phyloP scores from a whole-genome alignment of 116 monocot genomes.

The Phalaenopsis hybrid region DNA sequence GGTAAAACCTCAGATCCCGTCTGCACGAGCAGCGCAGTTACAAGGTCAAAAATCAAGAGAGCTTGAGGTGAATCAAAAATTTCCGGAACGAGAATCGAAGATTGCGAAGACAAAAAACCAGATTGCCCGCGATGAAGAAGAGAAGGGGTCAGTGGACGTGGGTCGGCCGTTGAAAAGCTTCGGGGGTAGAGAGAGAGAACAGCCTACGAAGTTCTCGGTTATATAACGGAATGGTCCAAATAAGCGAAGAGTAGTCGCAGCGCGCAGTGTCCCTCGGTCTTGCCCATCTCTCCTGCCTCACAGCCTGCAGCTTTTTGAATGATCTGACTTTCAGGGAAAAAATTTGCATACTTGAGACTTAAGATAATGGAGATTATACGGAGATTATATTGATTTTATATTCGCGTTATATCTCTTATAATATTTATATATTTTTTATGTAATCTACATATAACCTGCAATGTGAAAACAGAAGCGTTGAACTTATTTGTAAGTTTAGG shows the following conservation, averaged over 20 bases:
- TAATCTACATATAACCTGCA: too few species aligned
- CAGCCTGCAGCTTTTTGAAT: neutral
- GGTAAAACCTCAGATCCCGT: neutral
- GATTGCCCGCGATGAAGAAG: neutral
- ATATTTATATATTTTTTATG: too few species aligned
- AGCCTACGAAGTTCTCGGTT: neutral
- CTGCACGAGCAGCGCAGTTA: neutral
- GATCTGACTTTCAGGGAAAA: neutral
- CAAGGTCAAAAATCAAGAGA: neutral
- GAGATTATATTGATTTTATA: too few species aligned
- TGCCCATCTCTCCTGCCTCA: neutral
- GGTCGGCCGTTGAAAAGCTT: constrained; percentile 5
- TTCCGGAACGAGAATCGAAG: constrained; percentile 2
- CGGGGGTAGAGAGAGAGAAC: neutral
- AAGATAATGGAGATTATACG: too few species aligned
- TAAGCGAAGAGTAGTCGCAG: neutral
- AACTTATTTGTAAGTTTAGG: too few species aligned
- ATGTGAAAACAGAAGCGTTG: too few species aligned
- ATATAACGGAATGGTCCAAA: neutral
- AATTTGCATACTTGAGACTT: too few species aligned
- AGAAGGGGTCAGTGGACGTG: neutral
- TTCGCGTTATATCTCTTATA: too few species aligned
- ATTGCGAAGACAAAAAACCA: neutral
- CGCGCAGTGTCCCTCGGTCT: neutral
- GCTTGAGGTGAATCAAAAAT: neutral